Percentiles rank a stretch among this genome's conserved stretches.
Conservation (phyloP, 2,329 filamentous ascomycete genomes). For the Seiridium cupressi region DNA sequence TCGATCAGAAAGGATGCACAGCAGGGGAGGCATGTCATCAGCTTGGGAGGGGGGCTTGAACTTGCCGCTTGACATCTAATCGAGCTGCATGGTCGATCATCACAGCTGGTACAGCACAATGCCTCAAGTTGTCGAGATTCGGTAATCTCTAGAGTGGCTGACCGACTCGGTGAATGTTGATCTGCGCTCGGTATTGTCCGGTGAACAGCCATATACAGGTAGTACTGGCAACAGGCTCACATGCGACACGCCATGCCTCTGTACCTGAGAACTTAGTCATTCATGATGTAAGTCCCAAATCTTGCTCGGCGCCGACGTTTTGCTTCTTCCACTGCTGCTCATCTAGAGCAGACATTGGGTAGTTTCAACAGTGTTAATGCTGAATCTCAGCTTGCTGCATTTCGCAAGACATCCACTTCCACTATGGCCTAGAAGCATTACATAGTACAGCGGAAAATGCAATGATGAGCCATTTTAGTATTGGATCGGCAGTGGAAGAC, state of each 20-base stretch:
- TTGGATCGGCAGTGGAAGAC: no score
- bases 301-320: background rate
- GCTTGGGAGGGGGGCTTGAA: background rate
- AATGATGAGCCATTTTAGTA: no score
- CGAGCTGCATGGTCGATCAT: background rate
- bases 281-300: background rate
- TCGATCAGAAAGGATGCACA: conserved; percentile 10
- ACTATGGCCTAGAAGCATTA: no score
- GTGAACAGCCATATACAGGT: background rate
- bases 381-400: no score
- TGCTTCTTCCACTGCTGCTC: background rate
- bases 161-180: no score
- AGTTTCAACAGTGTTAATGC: no score
- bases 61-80: no score
- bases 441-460: no score
- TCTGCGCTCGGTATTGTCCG: no score
- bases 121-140: background rate
- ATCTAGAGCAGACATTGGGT: background rate
- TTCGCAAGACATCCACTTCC: no score
- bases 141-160: no score
- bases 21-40: conserved; percentile 6
- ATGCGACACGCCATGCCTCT: background rate
- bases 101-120: no score
- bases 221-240: background rate
- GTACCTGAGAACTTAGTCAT: background rate